Percentiles rank a stretch among this genome's conserved stretches.
These are phyloP conservation scores for Lonicera japonica DNA, from an alignment of 129 eudicot genomes.

Conservation along the genomic window DNA sequence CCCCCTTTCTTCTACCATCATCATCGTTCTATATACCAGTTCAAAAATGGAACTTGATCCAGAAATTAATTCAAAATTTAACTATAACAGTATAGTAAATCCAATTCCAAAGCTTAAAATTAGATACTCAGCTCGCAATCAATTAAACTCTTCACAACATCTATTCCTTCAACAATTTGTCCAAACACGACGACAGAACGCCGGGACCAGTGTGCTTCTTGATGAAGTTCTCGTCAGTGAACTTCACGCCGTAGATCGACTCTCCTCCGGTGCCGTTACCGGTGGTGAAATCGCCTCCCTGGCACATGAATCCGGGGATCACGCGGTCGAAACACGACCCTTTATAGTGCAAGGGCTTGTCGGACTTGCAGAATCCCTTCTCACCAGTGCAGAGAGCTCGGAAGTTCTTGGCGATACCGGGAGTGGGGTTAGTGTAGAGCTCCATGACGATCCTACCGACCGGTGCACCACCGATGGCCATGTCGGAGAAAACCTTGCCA, in stretches of 20 bases:
- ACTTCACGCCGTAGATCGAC: slow-evolving; percentile 59
- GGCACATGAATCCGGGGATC: slow-evolving; percentile 63
- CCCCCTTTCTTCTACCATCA: too few relatives aligned
- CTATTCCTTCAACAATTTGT: slow-evolving; percentile 46
- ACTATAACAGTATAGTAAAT: too few relatives aligned
- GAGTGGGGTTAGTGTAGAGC: slow-evolving; percentile 48
- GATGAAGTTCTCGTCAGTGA: slow-evolving; percentile 54
- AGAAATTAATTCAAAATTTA: too few relatives aligned
- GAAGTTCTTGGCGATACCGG: slow-evolving; percentile 58
- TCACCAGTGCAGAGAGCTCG: slow-evolving; percentile 72
- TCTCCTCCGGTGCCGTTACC: slow-evolving; percentile 74
- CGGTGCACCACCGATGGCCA: slow-evolving; percentile 50
- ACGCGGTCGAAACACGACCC: slow-evolving; percentile 62
- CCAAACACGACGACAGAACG: slow-evolving; percentile 54
- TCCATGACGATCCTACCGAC: slow-evolving; percentile 56
- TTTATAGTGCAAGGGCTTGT: slow-evolving; percentile 59
- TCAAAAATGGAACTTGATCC: too few relatives aligned
- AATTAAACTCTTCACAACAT: slow-evolving; percentile 51
- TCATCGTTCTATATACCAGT: too few relatives aligned
- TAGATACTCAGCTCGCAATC: too few relatives aligned
- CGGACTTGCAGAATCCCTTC: slow-evolving; percentile 42
- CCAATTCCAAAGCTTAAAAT: too few relatives aligned
- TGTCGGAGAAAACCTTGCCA: slow-evolving; percentile 56
- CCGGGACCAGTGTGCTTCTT: slow-evolving; percentile 73
- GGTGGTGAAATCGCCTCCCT: slow-evolving; percentile 63